Evolutionary conservation across 2,329 filamentous ascomycete genomes (phyloP).

Genomic region (Hansfordia pulvinata): DNA sequence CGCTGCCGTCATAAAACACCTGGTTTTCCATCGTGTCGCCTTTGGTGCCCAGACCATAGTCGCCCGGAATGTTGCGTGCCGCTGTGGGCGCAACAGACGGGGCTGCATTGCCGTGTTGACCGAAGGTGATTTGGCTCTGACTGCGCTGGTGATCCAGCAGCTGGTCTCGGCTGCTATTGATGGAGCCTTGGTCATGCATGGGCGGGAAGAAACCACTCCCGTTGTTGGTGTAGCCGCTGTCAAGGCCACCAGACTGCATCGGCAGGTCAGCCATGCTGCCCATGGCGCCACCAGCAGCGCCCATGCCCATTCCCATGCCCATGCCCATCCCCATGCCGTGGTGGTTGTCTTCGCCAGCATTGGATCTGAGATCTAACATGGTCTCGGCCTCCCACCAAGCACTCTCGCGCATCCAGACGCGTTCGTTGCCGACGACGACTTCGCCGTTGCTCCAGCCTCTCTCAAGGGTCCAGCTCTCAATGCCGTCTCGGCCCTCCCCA

Average conservation of each 20-base stretch:
- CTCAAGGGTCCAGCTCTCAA: slow-evolving; percentile 88
- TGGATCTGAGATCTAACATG: slow-evolving; percentile 80
- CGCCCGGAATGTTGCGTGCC: slow-evolving; percentile 51
- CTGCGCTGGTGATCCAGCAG: slow-evolving; percentile 47
- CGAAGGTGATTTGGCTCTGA: slow-evolving; percentile 27
- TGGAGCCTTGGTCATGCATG: slow-evolving; percentile 44
- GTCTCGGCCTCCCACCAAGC: slow-evolving; percentile 98
- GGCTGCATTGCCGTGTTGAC: slow-evolving; percentile 21
- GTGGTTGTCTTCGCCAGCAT: slow-evolving; percentile 24
- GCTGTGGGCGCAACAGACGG: slow-evolving; percentile 49
- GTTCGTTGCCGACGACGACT: slow-evolving; percentile 78
- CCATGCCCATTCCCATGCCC: not conserved
- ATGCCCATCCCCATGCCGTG: slow-evolving; percentile 2
- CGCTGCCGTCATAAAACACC: slow-evolving; percentile 60
- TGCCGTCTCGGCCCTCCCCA: slow-evolving; percentile 78
- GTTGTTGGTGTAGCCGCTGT: slow-evolving; percentile 57
- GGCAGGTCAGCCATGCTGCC: slow-evolving; percentile 17
- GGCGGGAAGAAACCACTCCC: slow-evolving; percentile 58
- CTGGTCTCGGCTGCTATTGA: slow-evolving; percentile 61
- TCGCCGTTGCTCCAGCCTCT: slow-evolving; percentile 98
- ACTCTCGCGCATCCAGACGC: slow-evolving; percentile 87
- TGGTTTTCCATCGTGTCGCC: slow-evolving; percentile 67
- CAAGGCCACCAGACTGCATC: slow-evolving; percentile 42
- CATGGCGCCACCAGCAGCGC: slow-evolving; percentile 2
- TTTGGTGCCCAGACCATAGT: slow-evolving; percentile 81